A percentile compares a stretch with the other conserved stretches of the same genome.
Conservation (phyloP, 257 asterid genomes). For the Rubia yunnanensis region DNA sequence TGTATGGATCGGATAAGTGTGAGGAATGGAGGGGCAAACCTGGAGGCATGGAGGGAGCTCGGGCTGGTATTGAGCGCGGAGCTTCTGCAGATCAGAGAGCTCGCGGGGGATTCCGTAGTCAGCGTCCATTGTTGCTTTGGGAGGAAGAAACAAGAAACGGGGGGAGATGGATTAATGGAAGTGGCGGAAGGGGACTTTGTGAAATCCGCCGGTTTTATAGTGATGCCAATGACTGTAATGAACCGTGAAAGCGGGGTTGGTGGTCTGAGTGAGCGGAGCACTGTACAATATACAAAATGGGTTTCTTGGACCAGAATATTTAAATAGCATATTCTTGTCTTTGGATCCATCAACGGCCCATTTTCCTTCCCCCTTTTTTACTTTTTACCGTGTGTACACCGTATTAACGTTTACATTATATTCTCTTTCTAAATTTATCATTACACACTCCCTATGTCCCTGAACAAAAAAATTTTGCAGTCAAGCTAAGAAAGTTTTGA, state of each 20-base stretch:
- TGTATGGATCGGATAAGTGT: neutral
- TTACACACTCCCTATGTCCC: too few species aligned
- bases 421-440: too few species aligned
- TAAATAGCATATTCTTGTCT: neutral
- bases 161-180: neutral
- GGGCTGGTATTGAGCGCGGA: slow-evolving; percentile 62
- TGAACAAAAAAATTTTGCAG: too few species aligned
- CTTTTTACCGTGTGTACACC: too few species aligned
- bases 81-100: slow-evolving; percentile 82
- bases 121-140: slow-evolving; percentile 44
- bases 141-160: neutral
- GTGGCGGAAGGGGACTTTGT: neutral
- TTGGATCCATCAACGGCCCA: neutral
- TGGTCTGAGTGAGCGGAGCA: neutral
- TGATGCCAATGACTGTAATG: neutral
- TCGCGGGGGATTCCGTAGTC: slow-evolving; percentile 70
- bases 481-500: too few species aligned
- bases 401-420: too few species aligned
- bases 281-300: too few species aligned
- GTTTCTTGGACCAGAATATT: neutral
- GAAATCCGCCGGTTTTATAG: slow-evolving; percentile 1
- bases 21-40: slow-evolving; percentile 24
- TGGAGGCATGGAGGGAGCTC: slow-evolving; percentile 93
- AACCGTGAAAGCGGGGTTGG: neutral
- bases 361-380: too few species aligned